Evolutionary conservation across 2,329 filamentous ascomycete genomes (phyloP).

Genomic region (Nemania sp.): DNA sequence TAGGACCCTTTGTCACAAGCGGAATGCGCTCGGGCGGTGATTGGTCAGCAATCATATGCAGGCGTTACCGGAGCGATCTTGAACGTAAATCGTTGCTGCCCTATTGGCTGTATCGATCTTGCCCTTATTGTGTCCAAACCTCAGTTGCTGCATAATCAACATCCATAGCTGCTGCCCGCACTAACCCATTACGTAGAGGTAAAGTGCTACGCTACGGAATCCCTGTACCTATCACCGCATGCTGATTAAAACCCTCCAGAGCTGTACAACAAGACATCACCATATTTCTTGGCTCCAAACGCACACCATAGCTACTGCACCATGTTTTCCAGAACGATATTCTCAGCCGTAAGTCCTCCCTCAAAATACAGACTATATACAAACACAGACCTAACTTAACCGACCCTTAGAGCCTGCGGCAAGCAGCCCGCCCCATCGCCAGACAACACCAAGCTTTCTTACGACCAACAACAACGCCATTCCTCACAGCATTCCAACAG

Average conservation of each 20-base stretch:
- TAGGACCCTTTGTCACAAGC: conserved; percentile 11
- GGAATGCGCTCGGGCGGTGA: conserved; percentile 24
- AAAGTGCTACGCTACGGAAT: too few species aligned
- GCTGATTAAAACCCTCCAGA: conserved; percentile 17
- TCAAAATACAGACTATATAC: not conserved
- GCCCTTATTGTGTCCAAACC: not conserved
- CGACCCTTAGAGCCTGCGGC: conserved; percentile 46
- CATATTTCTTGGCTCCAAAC: conserved; percentile 5
- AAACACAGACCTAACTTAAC: not conserved
- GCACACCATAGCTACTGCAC: conserved; percentile 22
- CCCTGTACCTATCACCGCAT: not conserved
- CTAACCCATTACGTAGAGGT: too few species aligned
- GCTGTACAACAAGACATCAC: not conserved
- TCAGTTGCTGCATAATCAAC: conserved; percentile 7
- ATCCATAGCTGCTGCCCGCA: too few species aligned
- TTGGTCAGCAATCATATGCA: conserved; percentile 16
- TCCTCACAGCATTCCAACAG: conserved; percentile 46
- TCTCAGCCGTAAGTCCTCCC: conserved; percentile 31
- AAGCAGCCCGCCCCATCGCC: conserved; percentile 45
- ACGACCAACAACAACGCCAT: conserved; percentile 35
- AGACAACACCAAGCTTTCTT: conserved; percentile 26
- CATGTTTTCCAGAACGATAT: conserved; percentile 34
- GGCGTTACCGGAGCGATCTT: not conserved
- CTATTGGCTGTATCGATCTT: conserved; percentile 1
- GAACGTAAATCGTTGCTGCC: conserved; percentile 3